Conservation (phyloP, 2,329 filamentous ascomycete genomes). For the Alternaria atra region DNA sequence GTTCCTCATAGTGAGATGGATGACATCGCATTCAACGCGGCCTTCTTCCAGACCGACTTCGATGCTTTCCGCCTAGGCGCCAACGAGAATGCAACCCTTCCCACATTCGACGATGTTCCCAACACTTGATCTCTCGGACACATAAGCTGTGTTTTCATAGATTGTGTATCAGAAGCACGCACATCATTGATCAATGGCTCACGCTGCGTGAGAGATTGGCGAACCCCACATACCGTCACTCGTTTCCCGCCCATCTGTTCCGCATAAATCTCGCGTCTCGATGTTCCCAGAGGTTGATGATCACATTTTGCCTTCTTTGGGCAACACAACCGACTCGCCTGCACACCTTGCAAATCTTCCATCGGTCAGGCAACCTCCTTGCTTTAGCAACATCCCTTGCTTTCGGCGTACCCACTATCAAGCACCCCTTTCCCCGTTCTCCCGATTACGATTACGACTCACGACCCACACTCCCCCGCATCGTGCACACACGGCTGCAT, state of each 20-base stretch:
- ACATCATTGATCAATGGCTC: background rate
- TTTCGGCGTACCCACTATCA: background rate
- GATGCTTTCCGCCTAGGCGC: constrained; percentile 29
- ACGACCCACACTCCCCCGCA: background rate
- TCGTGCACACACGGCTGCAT: background rate
- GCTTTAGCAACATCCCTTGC: background rate
- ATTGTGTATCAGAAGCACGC: background rate
- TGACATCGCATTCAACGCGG: background rate
- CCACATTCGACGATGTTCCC: constrained; percentile 12
- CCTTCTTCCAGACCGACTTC: background rate
- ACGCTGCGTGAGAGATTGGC: background rate
- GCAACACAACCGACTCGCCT: background rate
- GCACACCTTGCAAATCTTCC: background rate
- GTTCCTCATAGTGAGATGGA: background rate
- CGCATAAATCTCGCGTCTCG: background rate
- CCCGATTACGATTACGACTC: constrained; percentile 1
- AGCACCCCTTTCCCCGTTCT: background rate
- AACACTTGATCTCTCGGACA: background rate
- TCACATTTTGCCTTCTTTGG: background rate
- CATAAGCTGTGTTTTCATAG: background rate
- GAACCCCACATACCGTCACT: background rate
- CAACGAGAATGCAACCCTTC: constrained; percentile 31
- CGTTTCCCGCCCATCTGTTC: background rate
- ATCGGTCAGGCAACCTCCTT: background rate
- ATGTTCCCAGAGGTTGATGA: background rate